Conservation (phyloP, 495 filamentous ascomycete species). For the Aspergillus cavernicola region DNA sequence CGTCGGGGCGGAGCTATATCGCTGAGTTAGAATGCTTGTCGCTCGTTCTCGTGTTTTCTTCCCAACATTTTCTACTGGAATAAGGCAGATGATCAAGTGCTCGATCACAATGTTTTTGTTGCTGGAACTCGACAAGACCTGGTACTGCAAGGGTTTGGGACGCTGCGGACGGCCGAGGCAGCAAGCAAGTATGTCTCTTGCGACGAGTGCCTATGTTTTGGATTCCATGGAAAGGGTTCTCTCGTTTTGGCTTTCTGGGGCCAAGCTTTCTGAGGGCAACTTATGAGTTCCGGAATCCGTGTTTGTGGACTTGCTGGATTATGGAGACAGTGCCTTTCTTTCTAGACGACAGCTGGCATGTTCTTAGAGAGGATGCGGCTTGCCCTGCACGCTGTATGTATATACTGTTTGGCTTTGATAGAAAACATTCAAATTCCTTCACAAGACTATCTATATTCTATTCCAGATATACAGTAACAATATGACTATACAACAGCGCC, state of each 20-base stretch:
- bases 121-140: no score
- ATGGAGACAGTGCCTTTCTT: neutral
- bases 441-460: neutral
- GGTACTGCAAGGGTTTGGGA: no score
- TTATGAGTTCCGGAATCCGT: neutral
- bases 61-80: neutral
- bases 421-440: neutral
- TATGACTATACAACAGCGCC: no score
- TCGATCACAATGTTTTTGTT: no score
- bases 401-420: conserved; percentile 1
- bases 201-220: no score
- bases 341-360: conserved; percentile 1
- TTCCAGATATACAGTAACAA: no score
- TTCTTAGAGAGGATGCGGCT: neutral
- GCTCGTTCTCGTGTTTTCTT: conserved; percentile 18
- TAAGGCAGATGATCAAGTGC: no score
- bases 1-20: conserved; percentile 79
- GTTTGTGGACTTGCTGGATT: neutral
- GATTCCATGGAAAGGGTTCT: no score
- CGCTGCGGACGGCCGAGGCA: no score
- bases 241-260: no score
- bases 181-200: no score
- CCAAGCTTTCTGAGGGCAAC: neutral
- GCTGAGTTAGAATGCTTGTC: conserved; percentile 45
- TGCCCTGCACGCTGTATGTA: conserved; percentile 1